phyloP scores from a whole-genome alignment of 495 filamentous ascomycete genomes.

The Penicillium subrubescens region DNA sequence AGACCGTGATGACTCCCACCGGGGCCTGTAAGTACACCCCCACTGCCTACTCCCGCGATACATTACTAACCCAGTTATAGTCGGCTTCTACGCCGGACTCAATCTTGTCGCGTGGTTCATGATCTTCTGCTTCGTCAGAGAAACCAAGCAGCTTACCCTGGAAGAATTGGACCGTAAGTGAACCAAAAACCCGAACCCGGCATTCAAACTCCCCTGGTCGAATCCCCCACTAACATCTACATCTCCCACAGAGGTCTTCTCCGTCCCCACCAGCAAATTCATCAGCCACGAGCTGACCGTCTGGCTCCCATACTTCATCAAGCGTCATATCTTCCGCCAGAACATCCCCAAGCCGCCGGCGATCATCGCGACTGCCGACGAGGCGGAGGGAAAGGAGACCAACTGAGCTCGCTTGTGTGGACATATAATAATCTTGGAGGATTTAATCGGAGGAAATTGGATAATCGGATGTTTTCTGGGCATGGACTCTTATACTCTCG shows the following conservation, averaged over 20 bases:
- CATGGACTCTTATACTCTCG: background rate
- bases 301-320: slow-evolving; percentile 49
- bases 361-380: slow-evolving; percentile 32
- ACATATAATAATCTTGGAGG: background rate
- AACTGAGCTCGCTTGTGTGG: background rate
- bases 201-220: no score
- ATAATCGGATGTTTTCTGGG: background rate
- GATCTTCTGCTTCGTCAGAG: slow-evolving; percentile 54
- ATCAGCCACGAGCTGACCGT: slow-evolving; percentile 41
- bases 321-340: slow-evolving; percentile 44
- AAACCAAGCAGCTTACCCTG: slow-evolving; percentile 50
- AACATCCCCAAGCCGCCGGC: slow-evolving; percentile 39
- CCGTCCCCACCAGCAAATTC: slow-evolving; percentile 46
- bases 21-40: slow-evolving; percentile 44
- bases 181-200: background rate
- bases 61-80: slow-evolving; percentile 12
- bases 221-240: slow-evolving; percentile 18
- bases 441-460: background rate
- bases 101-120: slow-evolving; percentile 51
- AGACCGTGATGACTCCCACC: slow-evolving; percentile 46
- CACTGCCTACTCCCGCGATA: background rate
- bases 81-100: slow-evolving; percentile 55
- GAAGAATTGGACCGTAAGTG: slow-evolving; percentile 41
- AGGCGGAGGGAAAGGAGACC: slow-evolving; percentile 4
- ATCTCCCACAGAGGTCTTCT: slow-evolving; percentile 41